These are phyloP conservation scores for Huntiella moniliformis DNA, from an alignment of 2,329 filamentous ascomycete genomes.

Conservation along the genomic window DNA sequence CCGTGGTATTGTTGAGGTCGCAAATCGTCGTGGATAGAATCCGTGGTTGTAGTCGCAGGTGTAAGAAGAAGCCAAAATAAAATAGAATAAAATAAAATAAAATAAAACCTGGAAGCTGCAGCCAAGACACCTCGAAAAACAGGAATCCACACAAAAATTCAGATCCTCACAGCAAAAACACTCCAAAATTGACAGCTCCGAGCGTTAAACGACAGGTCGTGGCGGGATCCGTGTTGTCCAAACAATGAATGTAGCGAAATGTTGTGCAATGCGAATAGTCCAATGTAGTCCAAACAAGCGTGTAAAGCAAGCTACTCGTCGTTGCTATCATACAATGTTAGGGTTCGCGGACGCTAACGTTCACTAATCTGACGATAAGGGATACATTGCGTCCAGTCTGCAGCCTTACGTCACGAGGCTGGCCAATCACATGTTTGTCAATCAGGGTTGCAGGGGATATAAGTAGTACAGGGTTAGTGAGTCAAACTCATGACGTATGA, in stretches of 20 bases:
- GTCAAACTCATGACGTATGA: background rate
- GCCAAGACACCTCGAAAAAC: background rate
- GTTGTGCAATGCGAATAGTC: background rate
- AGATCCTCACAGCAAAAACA: background rate
- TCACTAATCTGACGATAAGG: too few species aligned
- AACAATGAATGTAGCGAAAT: too few species aligned
- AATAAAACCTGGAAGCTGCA: background rate
- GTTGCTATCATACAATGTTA: too few species aligned
- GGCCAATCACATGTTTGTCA: conserved; percentile 3
- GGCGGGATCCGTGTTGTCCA: too few species aligned
- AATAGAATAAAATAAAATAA: conserved; percentile 1
- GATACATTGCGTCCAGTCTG: background rate
- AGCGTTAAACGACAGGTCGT: too few species aligned
- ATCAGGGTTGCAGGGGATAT: background rate
- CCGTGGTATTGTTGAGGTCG: background rate
- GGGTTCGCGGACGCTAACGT: too few species aligned
- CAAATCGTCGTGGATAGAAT: background rate
- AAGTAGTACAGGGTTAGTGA: background rate
- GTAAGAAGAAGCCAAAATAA: background rate
- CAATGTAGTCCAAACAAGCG: background rate
- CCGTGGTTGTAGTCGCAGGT: background rate
- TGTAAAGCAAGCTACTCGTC: too few species aligned
- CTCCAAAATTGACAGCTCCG: too few species aligned
- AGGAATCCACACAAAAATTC: background rate
- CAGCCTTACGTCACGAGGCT: conserved; percentile 2